phyloP scores from a whole-genome alignment of 495 filamentous ascomycete species.

The Penicillium coprophilum region DNA sequence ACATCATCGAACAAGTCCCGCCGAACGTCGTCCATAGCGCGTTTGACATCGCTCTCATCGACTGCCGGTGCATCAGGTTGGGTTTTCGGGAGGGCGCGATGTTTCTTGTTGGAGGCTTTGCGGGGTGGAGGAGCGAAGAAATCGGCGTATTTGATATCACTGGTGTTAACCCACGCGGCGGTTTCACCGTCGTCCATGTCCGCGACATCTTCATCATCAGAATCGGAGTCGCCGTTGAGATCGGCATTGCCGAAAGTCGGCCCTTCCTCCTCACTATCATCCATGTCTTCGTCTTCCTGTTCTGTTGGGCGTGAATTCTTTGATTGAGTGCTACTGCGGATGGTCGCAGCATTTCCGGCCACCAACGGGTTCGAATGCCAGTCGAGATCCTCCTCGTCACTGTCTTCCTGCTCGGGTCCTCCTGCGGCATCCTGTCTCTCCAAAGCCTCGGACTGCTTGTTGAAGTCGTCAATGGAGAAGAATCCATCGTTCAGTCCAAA shows the following conservation, averaged over 20 bases:
- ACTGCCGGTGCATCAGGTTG: constrained; percentile 45
- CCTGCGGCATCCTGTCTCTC: constrained; percentile 77
- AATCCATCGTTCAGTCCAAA: constrained; percentile 89
- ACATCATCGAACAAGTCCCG: constrained; percentile 91
- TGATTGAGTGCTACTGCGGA: constrained; percentile 16
- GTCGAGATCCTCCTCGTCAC: constrained; percentile 85
- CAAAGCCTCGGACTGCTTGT: constrained; percentile 81
- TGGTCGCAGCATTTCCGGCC: constrained; percentile 20
- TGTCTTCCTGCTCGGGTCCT: constrained; percentile 60
- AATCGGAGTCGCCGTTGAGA: constrained; percentile 57
- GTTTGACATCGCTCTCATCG: constrained; percentile 65
- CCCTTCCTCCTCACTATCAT: constrained; percentile 66
- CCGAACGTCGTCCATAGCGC: constrained; percentile 86
- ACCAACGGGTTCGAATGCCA: constrained; percentile 73
- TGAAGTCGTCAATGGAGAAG: constrained; percentile 98
- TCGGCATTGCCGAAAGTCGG: constrained; percentile 74
- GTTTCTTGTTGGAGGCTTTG: constrained; percentile 57
- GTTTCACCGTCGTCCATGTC: constrained; percentile 44
- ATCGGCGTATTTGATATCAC: constrained; percentile 81
- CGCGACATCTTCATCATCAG: constrained; percentile 51
- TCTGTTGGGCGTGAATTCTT: constrained; percentile 13
- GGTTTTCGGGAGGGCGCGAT: constrained; percentile 50
- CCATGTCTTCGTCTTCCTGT: constrained; percentile 37
- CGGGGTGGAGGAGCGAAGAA: constrained; percentile 84
- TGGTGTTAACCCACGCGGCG: constrained; percentile 65